Conservation (phyloP, 345 rosid genomes). For the Theobroma cacao region DNA sequence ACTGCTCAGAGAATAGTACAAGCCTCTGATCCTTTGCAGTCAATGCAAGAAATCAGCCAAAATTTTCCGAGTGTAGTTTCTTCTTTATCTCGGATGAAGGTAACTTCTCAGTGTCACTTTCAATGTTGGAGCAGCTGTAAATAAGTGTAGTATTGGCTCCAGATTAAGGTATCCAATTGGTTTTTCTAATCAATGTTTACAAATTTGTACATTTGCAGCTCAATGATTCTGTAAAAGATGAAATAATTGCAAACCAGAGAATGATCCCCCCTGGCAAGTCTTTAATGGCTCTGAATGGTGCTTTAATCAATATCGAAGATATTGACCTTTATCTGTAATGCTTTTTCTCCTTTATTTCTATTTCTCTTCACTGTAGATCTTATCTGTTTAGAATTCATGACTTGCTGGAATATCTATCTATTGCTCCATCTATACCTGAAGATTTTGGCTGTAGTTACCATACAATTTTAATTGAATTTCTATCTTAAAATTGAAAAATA, state of each 20-base stretch:
- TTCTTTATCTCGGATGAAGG: constrained; percentile 97
- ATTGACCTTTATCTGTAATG: constrained; percentile 88
- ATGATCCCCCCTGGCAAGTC: constrained; percentile 98
- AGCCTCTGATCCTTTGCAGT: constrained; percentile 89
- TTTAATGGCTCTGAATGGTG: constrained; percentile 96
- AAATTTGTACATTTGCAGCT: constrained; percentile 51
- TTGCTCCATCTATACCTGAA: constrained; percentile 6
- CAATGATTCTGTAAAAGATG: constrained; percentile 86
- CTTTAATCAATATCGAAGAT: constrained; percentile 90
- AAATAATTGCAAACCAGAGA: constrained; percentile 87
- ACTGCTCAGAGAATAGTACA: constrained; percentile 96
- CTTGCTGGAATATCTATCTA: neutral
- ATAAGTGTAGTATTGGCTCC: neutral
- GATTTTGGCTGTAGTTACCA: neutral
- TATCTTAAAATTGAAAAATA: neutral
- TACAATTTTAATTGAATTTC: neutral
- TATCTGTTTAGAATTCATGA: neutral
- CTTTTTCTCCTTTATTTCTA: constrained; percentile 22
- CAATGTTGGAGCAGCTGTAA: constrained; percentile 13
- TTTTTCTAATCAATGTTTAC: constrained; percentile 1
- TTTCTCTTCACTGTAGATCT: constrained; percentile 13
- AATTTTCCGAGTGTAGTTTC: constrained; percentile 97
- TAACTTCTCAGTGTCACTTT: constrained; percentile 20
- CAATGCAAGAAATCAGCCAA: constrained; percentile 97
- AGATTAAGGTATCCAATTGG: neutral